phyloP scores from a whole-genome alignment of 176 grass and related monocot species.

The Bromus sterilis region DNA sequence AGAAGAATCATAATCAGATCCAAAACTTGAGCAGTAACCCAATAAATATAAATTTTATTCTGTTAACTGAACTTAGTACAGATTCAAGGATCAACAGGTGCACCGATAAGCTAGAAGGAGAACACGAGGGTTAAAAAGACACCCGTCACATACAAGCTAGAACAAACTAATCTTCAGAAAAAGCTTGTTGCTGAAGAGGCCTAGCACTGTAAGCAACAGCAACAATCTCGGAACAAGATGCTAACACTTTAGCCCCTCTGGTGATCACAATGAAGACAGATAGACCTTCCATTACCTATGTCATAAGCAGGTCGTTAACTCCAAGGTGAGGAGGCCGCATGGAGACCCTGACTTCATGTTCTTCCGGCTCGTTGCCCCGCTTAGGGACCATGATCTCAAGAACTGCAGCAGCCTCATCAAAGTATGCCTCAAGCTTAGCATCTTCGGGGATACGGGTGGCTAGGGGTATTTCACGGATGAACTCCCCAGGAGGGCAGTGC shows the following conservation, averaged over 20 bases:
- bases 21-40: neutral
- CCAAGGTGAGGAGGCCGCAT: conserved; percentile 86
- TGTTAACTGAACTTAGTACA: conserved; percentile 26
- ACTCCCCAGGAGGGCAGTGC: conserved; percentile 92
- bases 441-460: conserved; percentile 86
- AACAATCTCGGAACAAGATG: neutral
- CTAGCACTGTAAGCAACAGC: neutral
- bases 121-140: conserved; percentile 42
- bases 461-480: conserved; percentile 79
- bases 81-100: conserved; percentile 16
- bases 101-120: conserved; percentile 7
- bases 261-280: neutral
- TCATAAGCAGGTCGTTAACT: conserved; percentile 68
- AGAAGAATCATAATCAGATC: neutral
- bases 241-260: neutral
- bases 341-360: conserved; percentile 91
- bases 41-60: conserved; percentile 22
- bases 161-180: conserved; percentile 39
- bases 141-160: conserved; percentile 24
- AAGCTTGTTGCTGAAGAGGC: conserved; percentile 26
- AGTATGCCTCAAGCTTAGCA: conserved; percentile 88
- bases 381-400: conserved; percentile 98
- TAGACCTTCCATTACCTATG: conserved; percentile 26
- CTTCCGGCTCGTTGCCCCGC: conserved; percentile 61
- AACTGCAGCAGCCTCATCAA: conserved; percentile 67